A percentile compares a stretch with the other conserved stretches of the same genome.
These are phyloP conservation scores for Hymenoscyphus scutula DNA, from an alignment of 2,329 filamentous ascomycete genomes.

Conservation along the genomic window DNA sequence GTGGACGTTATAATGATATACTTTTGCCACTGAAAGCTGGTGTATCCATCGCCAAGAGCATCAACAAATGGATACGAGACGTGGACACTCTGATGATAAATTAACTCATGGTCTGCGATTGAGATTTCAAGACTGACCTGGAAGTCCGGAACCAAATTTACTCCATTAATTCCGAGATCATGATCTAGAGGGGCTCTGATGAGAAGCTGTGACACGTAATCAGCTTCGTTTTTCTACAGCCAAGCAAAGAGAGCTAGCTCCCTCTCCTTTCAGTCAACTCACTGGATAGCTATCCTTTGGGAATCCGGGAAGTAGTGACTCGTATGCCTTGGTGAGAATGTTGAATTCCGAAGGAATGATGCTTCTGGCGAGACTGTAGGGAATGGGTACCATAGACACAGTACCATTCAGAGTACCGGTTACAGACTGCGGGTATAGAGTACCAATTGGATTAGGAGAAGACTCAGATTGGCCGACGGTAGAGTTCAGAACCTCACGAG, in stretches of 20 bases:
- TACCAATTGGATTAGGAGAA: constrained; percentile 49
- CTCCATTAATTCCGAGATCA: constrained; percentile 20
- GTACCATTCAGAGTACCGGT: constrained; percentile 56
- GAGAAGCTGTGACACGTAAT: constrained; percentile 17
- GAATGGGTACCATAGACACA: constrained; percentile 50
- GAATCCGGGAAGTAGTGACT: constrained; percentile 47
- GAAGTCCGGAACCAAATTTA: constrained; percentile 15
- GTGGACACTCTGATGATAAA: constrained; percentile 42
- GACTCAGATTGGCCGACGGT: constrained; percentile 16
- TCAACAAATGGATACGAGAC: constrained; percentile 57
- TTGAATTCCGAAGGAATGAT: constrained; percentile 48
- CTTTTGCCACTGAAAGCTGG: constrained; percentile 50
- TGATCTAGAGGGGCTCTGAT: constrained; percentile 24
- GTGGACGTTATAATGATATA: constrained; percentile 43
- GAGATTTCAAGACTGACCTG: constrained; percentile 12
- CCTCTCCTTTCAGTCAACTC: constrained; percentile 5
- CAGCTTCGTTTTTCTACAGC: not conserved
- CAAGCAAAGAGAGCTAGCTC: not conserved
- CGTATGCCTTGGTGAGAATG: constrained; percentile 51
- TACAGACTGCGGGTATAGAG: constrained; percentile 45
- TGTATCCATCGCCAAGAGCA: constrained; percentile 47
- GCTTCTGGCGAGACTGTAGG: constrained; percentile 44
- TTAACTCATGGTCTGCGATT: not conserved
- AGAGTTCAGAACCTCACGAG: not conserved
- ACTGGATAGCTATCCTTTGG: constrained; percentile 53